Conservation (phyloP, 352 stramenopile species). For the Phytophthora chlamydospora region DNA sequence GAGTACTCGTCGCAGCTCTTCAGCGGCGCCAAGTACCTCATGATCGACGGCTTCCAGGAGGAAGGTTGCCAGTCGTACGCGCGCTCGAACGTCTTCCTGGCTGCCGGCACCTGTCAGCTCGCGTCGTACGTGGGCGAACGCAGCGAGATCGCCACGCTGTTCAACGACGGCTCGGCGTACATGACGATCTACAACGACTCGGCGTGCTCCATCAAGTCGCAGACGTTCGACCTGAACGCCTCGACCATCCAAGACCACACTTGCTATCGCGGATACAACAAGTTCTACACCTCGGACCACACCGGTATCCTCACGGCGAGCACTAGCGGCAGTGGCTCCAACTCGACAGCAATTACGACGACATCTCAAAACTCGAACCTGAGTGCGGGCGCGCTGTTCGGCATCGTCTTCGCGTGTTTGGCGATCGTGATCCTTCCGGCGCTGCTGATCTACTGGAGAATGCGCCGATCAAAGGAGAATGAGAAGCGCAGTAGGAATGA, state of each 20-base stretch:
- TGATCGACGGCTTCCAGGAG: conserved; percentile 42
- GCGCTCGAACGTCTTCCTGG: conserved; percentile 40
- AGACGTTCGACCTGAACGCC: conserved; percentile 36
- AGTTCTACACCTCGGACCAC: conserved; percentile 43
- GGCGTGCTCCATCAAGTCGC: conserved; percentile 33
- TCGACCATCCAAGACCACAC: conserved; percentile 28
- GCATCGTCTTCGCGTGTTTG: conserved; percentile 37
- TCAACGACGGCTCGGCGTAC: conserved; percentile 43
- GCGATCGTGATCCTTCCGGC: conserved; percentile 35
- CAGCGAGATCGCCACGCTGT: conserved; percentile 41
- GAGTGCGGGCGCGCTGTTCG: conserved; percentile 29
- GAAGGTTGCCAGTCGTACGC: conserved; percentile 30
- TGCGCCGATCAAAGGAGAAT: conserved; percentile 27
- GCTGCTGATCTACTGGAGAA: conserved; percentile 34
- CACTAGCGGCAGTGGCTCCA: conserved; percentile 15
- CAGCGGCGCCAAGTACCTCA: conserved; percentile 43
- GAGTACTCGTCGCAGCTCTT: conserved; percentile 40
- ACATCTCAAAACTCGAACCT: conserved; percentile 26
- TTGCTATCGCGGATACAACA: conserved; percentile 40
- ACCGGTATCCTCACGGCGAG: conserved; percentile 9
- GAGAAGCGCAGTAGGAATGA: conserved; percentile 2
- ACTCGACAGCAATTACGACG: conserved; percentile 4
- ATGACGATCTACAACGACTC: conserved; percentile 53
- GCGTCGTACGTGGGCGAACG: conserved; percentile 39
- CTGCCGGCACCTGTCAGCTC: conserved; percentile 41